A percentile compares a stretch with the other conserved stretches of the same genome.
These are phyloP conservation scores for Pythium aphanidermatum DNA, from an alignment of 352 stramenopile genomes.

Conservation along the genomic window DNA sequence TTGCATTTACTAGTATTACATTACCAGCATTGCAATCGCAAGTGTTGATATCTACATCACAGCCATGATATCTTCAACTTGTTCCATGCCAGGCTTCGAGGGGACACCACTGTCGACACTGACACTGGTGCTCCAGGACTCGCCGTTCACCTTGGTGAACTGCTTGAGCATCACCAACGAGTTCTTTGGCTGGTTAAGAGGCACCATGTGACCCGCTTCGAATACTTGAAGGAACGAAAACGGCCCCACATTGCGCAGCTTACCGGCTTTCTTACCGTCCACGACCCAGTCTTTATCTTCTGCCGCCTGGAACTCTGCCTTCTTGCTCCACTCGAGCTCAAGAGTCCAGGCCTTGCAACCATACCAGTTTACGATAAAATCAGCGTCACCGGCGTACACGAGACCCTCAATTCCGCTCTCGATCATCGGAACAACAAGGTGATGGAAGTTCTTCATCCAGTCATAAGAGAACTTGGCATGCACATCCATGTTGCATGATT, in stretches of 20 bases:
- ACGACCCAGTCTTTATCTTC: slow-evolving; percentile 58
- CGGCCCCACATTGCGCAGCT: slow-evolving; percentile 45
- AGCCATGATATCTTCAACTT: slow-evolving; percentile 10
- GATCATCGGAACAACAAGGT: slow-evolving; percentile 87
- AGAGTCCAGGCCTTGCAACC: slow-evolving; percentile 96
- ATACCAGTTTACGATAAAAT: slow-evolving; percentile 98
- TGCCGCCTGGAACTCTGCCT: slow-evolving; percentile 39
- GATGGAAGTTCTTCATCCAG: slow-evolving; percentile 97
- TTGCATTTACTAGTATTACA: no score
- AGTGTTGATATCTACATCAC: slow-evolving; percentile 20
- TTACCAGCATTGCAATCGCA: no score
- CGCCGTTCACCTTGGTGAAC: slow-evolving; percentile 60
- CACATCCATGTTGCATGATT: slow-evolving; percentile 94
- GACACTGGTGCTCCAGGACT: slow-evolving; percentile 11
- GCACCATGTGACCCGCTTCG: slow-evolving; percentile 96
- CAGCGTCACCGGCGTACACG: slow-evolving; percentile 96
- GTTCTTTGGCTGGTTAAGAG: slow-evolving; percentile 91
- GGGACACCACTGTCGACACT: neutral
- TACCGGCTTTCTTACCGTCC: slow-evolving; percentile 52
- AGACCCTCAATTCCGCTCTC: slow-evolving; percentile 87
- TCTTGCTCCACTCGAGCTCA: slow-evolving; percentile 88
- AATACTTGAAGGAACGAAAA: slow-evolving; percentile 95
- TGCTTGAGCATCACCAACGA: slow-evolving; percentile 92
- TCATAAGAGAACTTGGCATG: slow-evolving; percentile 91
- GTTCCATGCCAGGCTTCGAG: neutral